A percentile compares a stretch with the other conserved stretches of the same genome.
phyloP scores from a whole-genome alignment of 2,329 filamentous ascomycete genomes.

The Pyrenophora seminiperda region DNA sequence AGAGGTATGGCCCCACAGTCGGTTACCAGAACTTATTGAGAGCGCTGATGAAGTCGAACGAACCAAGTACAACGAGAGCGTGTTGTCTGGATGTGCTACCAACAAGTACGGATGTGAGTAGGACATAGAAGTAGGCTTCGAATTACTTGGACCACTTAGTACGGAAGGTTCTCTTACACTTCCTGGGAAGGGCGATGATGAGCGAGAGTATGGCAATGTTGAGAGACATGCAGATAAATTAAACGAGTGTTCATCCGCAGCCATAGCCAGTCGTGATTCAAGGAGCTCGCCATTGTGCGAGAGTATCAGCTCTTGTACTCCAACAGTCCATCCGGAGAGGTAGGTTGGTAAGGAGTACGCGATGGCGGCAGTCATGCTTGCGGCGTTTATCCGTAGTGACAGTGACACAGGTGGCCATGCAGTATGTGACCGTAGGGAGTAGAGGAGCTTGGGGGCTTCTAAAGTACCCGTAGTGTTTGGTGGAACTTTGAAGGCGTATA shows the following conservation, averaged over 20 bases:
- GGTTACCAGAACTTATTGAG: slow-evolving; percentile 72
- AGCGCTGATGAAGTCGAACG: slow-evolving; percentile 70
- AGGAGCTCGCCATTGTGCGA: slow-evolving; percentile 54
- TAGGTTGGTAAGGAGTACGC: slow-evolving; percentile 82
- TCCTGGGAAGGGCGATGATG: slow-evolving; percentile 35
- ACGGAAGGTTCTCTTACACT: slow-evolving; percentile 27
- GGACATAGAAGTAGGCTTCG: slow-evolving; percentile 57
- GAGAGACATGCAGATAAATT: slow-evolving; percentile 41
- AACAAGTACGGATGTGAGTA: slow-evolving; percentile 82
- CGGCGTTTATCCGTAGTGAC: slow-evolving; percentile 72
- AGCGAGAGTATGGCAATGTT: slow-evolving; percentile 31
- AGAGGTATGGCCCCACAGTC: slow-evolving; percentile 90
- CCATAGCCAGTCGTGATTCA: slow-evolving; percentile 57
- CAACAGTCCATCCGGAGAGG: slow-evolving; percentile 82
- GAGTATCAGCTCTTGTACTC: slow-evolving; percentile 88
- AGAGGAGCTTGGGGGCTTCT: slow-evolving; percentile 65
- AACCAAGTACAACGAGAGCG: slow-evolving; percentile 79
- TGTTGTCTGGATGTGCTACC: slow-evolving; percentile 84
- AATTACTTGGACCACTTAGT: slow-evolving; percentile 27
- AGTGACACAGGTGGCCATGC: slow-evolving; percentile 78
- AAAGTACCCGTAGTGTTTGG: slow-evolving; percentile 23
- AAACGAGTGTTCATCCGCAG: slow-evolving; percentile 56
- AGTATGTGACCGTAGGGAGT: slow-evolving; percentile 80
- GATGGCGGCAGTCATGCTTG: slow-evolving; percentile 76
- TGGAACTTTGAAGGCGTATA: slow-evolving; percentile 67